phyloP scores from a whole-genome alignment of 306 rosid species.

The Trifolium dubium region DNA sequence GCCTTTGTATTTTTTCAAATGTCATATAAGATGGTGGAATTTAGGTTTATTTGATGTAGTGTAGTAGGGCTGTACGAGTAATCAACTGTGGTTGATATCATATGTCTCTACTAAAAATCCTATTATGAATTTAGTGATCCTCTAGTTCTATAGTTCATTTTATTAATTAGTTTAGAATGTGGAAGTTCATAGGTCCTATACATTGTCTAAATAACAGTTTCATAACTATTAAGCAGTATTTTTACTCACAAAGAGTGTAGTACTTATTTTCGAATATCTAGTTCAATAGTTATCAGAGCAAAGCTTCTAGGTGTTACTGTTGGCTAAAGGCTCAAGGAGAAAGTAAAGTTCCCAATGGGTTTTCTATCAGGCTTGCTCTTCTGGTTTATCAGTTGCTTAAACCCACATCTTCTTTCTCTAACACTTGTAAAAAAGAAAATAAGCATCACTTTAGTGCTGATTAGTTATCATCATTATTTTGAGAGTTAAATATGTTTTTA shows the following conservation, averaged over 20 bases:
- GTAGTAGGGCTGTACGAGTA: not conserved
- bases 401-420: too few species aligned
- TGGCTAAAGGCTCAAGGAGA: constrained; percentile 6
- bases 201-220: not conserved
- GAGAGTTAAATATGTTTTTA: too few species aligned
- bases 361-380: not conserved
- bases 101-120: not conserved
- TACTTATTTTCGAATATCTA: not conserved
- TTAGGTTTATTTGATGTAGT: constrained; percentile 19
- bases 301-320: not conserved
- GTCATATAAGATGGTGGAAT: too few species aligned
- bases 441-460: too few species aligned
- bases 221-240: not conserved
- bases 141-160: not conserved
- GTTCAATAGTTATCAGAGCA: not conserved
- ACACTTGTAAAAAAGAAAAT: too few species aligned
- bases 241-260: not conserved
- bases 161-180: constrained; percentile 6
- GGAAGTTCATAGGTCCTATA: not conserved
- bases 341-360: not conserved
- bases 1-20: too few species aligned
- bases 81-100: not conserved
- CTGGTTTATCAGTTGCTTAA: too few species aligned
- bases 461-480: too few species aligned
- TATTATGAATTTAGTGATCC: not conserved